Conservation (phyloP, 805 yeast genomes). For the Kazachstania taianensis region DNA sequence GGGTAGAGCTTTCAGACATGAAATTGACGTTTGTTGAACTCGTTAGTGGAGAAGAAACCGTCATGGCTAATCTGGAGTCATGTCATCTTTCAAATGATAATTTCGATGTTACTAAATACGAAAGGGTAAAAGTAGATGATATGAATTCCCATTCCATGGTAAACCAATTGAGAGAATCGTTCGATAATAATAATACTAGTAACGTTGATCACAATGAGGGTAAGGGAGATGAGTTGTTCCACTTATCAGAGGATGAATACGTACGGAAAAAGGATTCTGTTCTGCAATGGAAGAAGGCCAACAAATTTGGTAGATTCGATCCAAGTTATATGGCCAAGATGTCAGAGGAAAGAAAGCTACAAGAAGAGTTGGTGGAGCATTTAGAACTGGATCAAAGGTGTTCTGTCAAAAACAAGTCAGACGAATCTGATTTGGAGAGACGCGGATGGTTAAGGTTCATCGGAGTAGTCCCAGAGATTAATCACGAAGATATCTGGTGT, state of each 20-base stretch:
- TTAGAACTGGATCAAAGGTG: conserved; percentile 47
- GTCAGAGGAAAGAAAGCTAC: conserved; percentile 17
- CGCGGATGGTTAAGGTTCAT: conserved; percentile 62
- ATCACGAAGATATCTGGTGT: conserved; percentile 49
- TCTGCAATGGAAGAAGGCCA: conserved; percentile 62
- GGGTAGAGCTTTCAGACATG: conserved; percentile 23
- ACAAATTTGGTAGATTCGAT: conserved; percentile 64
- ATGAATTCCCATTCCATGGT: conserved; percentile 42
- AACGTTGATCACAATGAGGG: conserved; percentile 2
- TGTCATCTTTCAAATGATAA: too few relatives aligned
- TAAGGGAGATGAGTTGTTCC: conserved; percentile 11
- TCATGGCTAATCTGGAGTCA: too few relatives aligned
- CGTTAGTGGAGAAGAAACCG: not conserved
- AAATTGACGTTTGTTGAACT: conserved; percentile 7
- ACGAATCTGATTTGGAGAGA: conserved; percentile 30
- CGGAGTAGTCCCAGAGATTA: conserved; percentile 56
- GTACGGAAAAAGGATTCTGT: conserved; percentile 52
- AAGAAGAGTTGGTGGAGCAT: conserved; percentile 25
- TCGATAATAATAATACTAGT: not conserved
- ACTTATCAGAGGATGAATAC: conserved; percentile 31
- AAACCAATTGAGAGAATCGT: conserved; percentile 26
- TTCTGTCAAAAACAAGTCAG: conserved; percentile 25
- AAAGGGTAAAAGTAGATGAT: conserved; percentile 41
- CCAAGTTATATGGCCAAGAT: conserved; percentile 35
- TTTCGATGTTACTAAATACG: not conserved